phyloP scores from a whole-genome alignment of 768 basidiomycete species.

The Kwoniella sp. region DNA sequence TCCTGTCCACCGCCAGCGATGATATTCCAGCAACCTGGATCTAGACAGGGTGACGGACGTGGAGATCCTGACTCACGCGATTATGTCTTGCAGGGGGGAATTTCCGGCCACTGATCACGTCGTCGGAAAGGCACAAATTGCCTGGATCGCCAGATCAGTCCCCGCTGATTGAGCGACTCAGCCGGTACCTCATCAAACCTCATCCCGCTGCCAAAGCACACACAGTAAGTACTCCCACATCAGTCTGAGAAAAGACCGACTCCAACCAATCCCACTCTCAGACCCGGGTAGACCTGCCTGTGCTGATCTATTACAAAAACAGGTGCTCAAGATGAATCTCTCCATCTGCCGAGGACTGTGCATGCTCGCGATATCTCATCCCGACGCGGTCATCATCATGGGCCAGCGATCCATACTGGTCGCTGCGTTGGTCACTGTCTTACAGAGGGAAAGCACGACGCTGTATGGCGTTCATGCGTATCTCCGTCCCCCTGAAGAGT shows the following conservation, averaged over 20 bases:
- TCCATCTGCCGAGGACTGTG: constrained; percentile 31
- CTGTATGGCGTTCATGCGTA: constrained; percentile 44
- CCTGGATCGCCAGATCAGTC: constrained; percentile 19
- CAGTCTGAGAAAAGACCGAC: too few species aligned
- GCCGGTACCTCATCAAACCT: constrained; percentile 21
- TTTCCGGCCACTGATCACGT: constrained; percentile 25
- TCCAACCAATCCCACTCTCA: too few species aligned
- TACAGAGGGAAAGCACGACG: constrained; percentile 35
- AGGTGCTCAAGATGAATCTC: constrained; percentile 24
- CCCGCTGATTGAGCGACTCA: constrained; percentile 31
- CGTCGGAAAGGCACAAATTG: constrained; percentile 16
- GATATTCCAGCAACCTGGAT: neutral
- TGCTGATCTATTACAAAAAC: too few species aligned
- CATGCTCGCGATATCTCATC: constrained; percentile 40
- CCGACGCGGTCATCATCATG: constrained; percentile 45
- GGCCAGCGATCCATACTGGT: constrained; percentile 38
- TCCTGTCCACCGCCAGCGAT: too few species aligned
- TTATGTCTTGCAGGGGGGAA: constrained; percentile 5
- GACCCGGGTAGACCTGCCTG: too few species aligned
- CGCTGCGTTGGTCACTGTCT: constrained; percentile 39
- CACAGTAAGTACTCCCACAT: constrained; percentile 16
- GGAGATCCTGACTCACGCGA: too few species aligned
- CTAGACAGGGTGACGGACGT: too few species aligned
- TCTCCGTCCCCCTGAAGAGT: constrained; percentile 20
- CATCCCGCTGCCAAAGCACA: neutral